phyloP scores from a whole-genome alignment of 768 basidiomycete genomes.

The Plicaturopsis crispa region DNA sequence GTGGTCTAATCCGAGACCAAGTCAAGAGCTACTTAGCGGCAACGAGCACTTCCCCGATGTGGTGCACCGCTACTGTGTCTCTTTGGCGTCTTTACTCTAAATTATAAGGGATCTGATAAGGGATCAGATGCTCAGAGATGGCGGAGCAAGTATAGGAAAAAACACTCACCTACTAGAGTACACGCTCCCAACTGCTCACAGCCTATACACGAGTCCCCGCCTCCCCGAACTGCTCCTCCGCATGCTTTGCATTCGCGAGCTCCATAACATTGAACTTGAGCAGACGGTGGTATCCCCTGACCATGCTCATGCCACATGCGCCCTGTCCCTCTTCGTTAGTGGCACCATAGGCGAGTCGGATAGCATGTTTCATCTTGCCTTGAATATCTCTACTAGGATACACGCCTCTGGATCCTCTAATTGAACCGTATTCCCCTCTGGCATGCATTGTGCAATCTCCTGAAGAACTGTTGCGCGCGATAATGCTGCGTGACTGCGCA shows the following conservation, averaged over 20 bases:
- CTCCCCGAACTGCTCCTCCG: slow-evolving; percentile 22
- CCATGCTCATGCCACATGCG: slow-evolving; percentile 68
- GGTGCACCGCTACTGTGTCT: too few relatives aligned
- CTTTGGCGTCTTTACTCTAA: too few relatives aligned
- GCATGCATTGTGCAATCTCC: slow-evolving; percentile 63
- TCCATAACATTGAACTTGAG: slow-evolving; percentile 79
- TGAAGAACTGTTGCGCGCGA: slow-evolving; percentile 53
- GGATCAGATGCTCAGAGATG: too few relatives aligned
- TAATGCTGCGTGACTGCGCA: slow-evolving; percentile 72
- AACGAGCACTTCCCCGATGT: too few relatives aligned
- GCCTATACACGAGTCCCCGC: slow-evolving; percentile 25
- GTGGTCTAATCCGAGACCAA: too few relatives aligned
- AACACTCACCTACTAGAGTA: too few relatives aligned
- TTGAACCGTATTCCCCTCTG: slow-evolving; percentile 59
- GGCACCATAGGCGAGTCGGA: background rate
- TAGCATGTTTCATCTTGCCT: slow-evolving; percentile 37
- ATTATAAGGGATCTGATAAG: too few relatives aligned
- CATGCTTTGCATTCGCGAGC: slow-evolving; percentile 48
- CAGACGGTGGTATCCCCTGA: slow-evolving; percentile 61
- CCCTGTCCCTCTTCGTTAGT: slow-evolving; percentile 34
- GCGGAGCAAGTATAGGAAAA: too few relatives aligned
- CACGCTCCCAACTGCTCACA: too few relatives aligned
- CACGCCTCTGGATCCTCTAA: slow-evolving; percentile 64
- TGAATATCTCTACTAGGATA: slow-evolving; percentile 77
- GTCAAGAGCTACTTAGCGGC: too few relatives aligned